Evolutionary conservation across 768 basidiomycete genomes (phyloP), one percentile per base, ranked within the genome.

Genomic region (Tulasnella sp.): DNA sequence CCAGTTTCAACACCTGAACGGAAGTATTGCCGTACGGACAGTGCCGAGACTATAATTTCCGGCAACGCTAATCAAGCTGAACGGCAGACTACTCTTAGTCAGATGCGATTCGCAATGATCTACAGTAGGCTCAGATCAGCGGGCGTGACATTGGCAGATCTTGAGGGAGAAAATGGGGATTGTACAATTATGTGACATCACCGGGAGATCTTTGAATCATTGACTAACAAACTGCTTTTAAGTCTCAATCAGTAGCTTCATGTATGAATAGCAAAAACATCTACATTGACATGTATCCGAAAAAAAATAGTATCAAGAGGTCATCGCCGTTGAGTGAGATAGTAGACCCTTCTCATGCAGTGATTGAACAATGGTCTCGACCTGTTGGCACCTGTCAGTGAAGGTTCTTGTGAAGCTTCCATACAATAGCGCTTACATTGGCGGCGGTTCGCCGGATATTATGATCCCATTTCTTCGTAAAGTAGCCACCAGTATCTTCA

Each of bases 401-500:
- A 35, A n/a, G 43, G 32, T 27, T 29, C 25, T 29, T 16, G 58
- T 12, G 59, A 9, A 12, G 9, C 16, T 34, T 46, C 25, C 10
- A 16, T 27, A n/a, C n/a, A n/a, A n/a, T 42, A 7, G 22, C 13
- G 44, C 78, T 58, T 64, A 92, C 91, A 62, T 87, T 86, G 27
- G 86, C 80, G 37, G 87, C 87, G 0, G 83, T 90, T 58, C 81
- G 72, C 57, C 88, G 77, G 61, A 96, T 96, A 62, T 92, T 83
- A 61, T 77, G 79, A 63, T 99, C 95, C 95, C 95, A 99, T 48
- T 85, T 76, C 67, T 93, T 92, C 0, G 91, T 96, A 66, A 85
- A 85, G 4, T 82, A 80, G 5, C 85, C 82, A 0, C 84, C 86
- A 6, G 89, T 86, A 57, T 96, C 85, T 61, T 91, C 86, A 28